Base-by-base conservation (phyloP, 495 filamentous ascomycete genomes). In the Penicillium lividum region DNA sequence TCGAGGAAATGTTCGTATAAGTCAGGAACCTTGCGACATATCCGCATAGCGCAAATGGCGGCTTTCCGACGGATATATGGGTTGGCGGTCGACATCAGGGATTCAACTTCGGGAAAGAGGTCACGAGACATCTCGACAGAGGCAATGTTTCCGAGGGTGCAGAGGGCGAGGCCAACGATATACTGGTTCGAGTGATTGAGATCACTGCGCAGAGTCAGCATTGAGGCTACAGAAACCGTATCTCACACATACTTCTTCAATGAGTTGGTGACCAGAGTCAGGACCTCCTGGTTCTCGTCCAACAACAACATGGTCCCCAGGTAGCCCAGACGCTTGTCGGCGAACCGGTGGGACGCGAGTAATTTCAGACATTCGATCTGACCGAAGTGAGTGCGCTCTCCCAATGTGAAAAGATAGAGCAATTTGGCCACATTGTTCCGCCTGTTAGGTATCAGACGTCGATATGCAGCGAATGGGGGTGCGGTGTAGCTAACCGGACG, bases 311-410 rank as follows among this genome's bases (percentile, higher is more conserved):
- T 98, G 0, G 94, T 97, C 25, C 95, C 94, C 58, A 98, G 78
- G 72, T 98, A 97, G 27, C 94, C 94, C 67, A 98, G 75, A 43
- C 94, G 87, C 78, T 98, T 98, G 81, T 98, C 94, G 62, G 95
- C 94, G 72, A 98, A 98, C 40, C 93, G 90, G 58, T 95, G 93
- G 10, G 95, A 98, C 54, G 94, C 94, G 16, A 98, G 84, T 45
- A 98, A 82, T 75, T 98, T 98, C 69, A 98, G 82, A 74, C 94
- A 98, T 87, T 98, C 94, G 75, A 98, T 98, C 79, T 98, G 94
- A 52, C 94, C 94, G 70, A 98, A 98, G 77, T 98, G 94, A 58
- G 94, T 98, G 57, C 94, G 84, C 73, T 98, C 94, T 56, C 94
- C 94, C n/a, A 98, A 84, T 2, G 94, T 98, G 72, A 98, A 98